A percentile compares a stretch with the other conserved stretches of the same genome.
Conservation (phyloP, 225 moss, liverwort and hornwort genomes). For the Straminergon stramineum region DNA sequence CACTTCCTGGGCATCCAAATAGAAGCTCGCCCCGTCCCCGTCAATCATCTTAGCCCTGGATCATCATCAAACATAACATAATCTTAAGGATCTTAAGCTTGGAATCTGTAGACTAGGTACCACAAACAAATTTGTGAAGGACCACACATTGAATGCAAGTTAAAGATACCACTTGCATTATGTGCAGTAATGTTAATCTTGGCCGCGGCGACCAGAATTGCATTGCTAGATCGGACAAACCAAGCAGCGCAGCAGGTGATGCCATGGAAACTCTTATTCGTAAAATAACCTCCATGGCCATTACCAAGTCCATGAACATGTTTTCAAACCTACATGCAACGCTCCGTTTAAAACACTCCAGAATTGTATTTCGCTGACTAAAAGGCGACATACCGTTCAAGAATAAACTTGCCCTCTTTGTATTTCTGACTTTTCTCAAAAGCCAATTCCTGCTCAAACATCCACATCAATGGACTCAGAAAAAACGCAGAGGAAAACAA, state of each 20-base stretch:
- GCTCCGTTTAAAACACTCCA: not conserved
- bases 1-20: slow-evolving; percentile 41
- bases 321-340: not conserved
- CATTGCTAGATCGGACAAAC: not conserved
- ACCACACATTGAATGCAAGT: not conserved
- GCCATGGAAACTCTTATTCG: too few species aligned
- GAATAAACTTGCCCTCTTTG: slow-evolving; percentile 95
- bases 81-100: not conserved
- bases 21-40: slow-evolving; percentile 41
- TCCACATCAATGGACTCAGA: not conserved
- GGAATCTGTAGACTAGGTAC: too few species aligned
- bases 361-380: too few species aligned
- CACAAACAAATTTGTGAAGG: not conserved
- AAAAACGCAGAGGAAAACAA: not conserved
- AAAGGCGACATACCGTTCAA: slow-evolving; percentile 64
- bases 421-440: slow-evolving; percentile 70
- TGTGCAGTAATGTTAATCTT: not conserved
- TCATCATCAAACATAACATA: not conserved
- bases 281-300: not conserved
- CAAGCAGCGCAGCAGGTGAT: not conserved
- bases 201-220: not conserved
- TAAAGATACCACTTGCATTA: not conserved
- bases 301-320: not conserved
- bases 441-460: slow-evolving; percentile 62
- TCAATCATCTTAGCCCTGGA: slow-evolving; percentile 54